Evolutionary conservation across 1,284 basidiomycete genomes (phyloP).

Genomic region (Butyriboletus regius): DNA sequence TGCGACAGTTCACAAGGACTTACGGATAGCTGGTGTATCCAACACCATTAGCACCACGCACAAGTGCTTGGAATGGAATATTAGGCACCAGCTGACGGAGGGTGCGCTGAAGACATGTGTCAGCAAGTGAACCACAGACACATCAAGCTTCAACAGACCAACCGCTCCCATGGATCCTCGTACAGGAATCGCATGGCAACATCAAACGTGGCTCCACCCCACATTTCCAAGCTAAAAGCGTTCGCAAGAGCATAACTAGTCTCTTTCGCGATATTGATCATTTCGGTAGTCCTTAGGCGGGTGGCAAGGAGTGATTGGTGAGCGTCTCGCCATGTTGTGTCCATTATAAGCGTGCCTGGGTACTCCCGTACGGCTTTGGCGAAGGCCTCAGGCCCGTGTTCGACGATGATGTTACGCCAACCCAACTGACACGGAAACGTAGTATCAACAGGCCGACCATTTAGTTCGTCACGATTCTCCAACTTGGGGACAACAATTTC

Average conservation of each 20-base stretch:
- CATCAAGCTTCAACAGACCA: conserved; percentile 47
- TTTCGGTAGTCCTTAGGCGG: conserved; percentile 91
- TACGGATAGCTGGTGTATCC: conserved; percentile 98
- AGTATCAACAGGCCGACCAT: conserved; percentile 70
- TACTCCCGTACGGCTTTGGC: conserved; percentile 97
- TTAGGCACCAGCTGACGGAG: conserved; percentile 95
- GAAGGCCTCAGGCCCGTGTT: conserved; percentile 96
- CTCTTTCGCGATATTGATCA: conserved; percentile 98
- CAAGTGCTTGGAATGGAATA: conserved; percentile 95
- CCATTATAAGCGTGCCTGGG: conserved; percentile 91
- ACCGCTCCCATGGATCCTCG: conserved; percentile 98
- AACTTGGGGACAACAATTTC: conserved; percentile 84
- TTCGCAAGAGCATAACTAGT: conserved; percentile 92
- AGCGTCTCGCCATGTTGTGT: conserved; percentile 99
- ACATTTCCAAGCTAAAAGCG: conserved; percentile 95
- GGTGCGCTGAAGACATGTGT: conserved; percentile 53
- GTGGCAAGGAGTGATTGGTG: conserved; percentile 98
- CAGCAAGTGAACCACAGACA: background rate
- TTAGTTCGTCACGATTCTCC: conserved; percentile 70
- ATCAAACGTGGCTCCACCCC: conserved; percentile 99
- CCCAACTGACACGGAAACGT: conserved; percentile 78
- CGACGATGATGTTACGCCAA: conserved; percentile 98
- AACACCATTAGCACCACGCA: conserved; percentile 98
- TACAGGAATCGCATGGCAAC: conserved; percentile 99
- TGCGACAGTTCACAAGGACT: conserved; percentile 28